A percentile compares a stretch with the other conserved stretches of the same genome.
These are phyloP conservation scores for Thinopyrum elongatum DNA, from an alignment of 176 grass and related monocot species.

Conservation along the genomic window DNA sequence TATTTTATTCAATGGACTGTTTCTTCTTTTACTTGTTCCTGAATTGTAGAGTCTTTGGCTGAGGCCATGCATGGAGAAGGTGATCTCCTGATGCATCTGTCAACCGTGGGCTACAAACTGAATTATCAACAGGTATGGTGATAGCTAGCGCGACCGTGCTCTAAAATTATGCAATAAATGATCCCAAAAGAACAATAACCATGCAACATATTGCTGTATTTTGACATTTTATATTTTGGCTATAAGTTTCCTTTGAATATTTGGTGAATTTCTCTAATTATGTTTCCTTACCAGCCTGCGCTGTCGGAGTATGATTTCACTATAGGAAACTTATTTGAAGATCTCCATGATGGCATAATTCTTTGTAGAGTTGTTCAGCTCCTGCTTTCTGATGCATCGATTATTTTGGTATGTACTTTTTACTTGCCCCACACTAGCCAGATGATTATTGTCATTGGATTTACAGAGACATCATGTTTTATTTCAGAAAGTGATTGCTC, in stretches of 20 bases:
- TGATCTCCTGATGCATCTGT: constrained; percentile 61
- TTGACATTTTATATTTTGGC: neutral
- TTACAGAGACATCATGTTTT: constrained; percentile 11
- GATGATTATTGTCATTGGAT: constrained; percentile 12
- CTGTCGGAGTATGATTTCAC: constrained; percentile 68
- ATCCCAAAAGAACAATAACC: neutral
- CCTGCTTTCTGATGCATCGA: constrained; percentile 46
- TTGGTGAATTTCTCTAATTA: constrained; percentile 26
- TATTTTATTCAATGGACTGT: neutral
- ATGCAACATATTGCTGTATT: neutral
- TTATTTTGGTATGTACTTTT: constrained; percentile 45
- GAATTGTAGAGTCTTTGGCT: constrained; percentile 57
- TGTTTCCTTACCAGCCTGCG: constrained; percentile 37
- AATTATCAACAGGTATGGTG: constrained; percentile 60
- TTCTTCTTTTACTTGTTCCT: constrained; percentile 16
- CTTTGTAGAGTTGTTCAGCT: constrained; percentile 66
- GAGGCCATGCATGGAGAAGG: constrained; percentile 76
- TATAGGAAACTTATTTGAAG: constrained; percentile 55
- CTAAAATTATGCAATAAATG: neutral
- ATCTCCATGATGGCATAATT: constrained; percentile 68
- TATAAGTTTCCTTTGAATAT: constrained; percentile 7
- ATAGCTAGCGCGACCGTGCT: neutral
- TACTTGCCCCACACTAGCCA: neutral
- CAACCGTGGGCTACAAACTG: constrained; percentile 50
- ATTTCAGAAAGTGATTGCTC: constrained; percentile 56